Conservation (phyloP, 345 rosid species). For the Citrus australasica region DNA sequence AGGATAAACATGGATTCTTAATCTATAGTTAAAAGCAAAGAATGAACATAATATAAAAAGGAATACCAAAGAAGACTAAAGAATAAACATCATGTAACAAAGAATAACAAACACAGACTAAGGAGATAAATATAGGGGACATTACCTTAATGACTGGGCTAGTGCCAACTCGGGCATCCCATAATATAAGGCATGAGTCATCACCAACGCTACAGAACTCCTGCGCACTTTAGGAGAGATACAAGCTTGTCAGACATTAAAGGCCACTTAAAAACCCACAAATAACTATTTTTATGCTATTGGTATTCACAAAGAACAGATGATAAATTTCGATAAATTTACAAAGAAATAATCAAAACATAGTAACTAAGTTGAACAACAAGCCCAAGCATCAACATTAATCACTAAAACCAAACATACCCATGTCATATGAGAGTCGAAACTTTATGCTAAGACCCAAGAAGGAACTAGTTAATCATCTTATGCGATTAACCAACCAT, state of each 20-base stretch:
- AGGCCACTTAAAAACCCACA: constrained; percentile 2
- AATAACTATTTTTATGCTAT: not conserved
- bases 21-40: not conserved
- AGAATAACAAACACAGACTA: not conserved
- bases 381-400: not conserved
- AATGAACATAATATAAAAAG: not conserved
- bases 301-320: not conserved
- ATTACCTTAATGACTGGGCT: constrained; percentile 77
- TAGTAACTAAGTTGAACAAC: not conserved
- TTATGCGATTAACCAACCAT: not conserved
- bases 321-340: not conserved
- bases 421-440: not conserved
- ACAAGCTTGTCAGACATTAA: constrained; percentile 24
- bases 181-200: constrained; percentile 96
- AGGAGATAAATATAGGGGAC: not conserved
- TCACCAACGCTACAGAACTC: constrained; percentile 99
- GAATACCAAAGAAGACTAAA: not conserved
- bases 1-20: not conserved
- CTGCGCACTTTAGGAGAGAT: constrained; percentile 63
- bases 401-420: not conserved
- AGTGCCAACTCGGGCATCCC: constrained; percentile 96
- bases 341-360: not conserved
- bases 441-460: not conserved
- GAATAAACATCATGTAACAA: not conserved
- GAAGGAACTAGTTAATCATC: not conserved